Percentiles rank a stretch among this genome's conserved stretches.
These are phyloP conservation scores for Colletotrichum sp. DNA, from an alignment of 2,329 filamentous ascomycete species.

Conservation along the genomic window DNA sequence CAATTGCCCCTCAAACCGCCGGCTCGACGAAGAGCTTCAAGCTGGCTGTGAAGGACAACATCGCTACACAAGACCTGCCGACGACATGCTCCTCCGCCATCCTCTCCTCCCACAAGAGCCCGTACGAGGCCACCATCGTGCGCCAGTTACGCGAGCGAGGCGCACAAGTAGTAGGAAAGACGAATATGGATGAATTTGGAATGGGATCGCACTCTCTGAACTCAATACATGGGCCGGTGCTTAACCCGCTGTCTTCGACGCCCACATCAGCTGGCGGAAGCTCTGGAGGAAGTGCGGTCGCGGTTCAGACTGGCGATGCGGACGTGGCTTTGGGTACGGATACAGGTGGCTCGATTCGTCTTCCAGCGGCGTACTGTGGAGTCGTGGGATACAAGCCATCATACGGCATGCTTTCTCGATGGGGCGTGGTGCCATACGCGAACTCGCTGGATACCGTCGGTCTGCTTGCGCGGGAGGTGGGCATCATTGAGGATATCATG, in stretches of 20 bases:
- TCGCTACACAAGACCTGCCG: constrained; percentile 65
- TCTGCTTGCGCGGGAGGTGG: constrained; percentile 65
- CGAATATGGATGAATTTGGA: constrained; percentile 94
- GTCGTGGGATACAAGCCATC: constrained; percentile 89
- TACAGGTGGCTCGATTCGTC: constrained; percentile 86
- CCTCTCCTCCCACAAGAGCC: constrained; percentile 72
- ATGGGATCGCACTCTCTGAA: constrained; percentile 88
- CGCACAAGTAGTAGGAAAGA: constrained; percentile 75
- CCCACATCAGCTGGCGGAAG: constrained; percentile 80
- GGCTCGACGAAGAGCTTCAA: constrained; percentile 33
- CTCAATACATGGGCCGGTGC: constrained; percentile 72
- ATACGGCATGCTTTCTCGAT: constrained; percentile 85
- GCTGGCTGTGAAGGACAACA: constrained; percentile 79
- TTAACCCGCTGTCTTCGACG: constrained; percentile 46
- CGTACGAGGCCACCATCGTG: constrained; percentile 85
- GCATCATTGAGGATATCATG: constrained; percentile 55
- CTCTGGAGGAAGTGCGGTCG: constrained; percentile 91
- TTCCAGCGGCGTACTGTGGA: constrained; percentile 88
- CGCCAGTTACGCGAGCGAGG: constrained; percentile 68
- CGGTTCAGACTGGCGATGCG: constrained; percentile 68
- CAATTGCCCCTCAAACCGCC: neutral
- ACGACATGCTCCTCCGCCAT: constrained; percentile 87
- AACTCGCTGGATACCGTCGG: constrained; percentile 94
- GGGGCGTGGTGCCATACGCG: constrained; percentile 88
- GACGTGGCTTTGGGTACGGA: constrained; percentile 84